Evolutionary conservation across 1,284 basidiomycete species (phyloP).

Genomic region (Ganoderma lucidum): DNA sequence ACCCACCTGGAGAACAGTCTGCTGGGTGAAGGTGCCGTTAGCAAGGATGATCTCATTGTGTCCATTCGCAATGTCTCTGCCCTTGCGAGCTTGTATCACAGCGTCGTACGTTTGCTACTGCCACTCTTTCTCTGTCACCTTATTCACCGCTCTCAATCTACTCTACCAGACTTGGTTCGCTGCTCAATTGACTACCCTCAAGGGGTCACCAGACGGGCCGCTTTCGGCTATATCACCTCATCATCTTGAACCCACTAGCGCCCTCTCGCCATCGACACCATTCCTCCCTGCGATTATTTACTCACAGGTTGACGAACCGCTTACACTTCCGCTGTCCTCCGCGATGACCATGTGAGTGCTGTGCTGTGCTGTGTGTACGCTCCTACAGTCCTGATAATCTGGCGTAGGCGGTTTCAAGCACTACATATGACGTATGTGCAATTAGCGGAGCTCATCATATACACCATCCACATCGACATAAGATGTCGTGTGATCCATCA

Average conservation of each 20-base stretch:
- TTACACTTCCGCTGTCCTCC: constrained; percentile 80
- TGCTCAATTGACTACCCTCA: constrained; percentile 70
- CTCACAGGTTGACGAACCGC: constrained; percentile 51
- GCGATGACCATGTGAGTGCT: constrained; percentile 86
- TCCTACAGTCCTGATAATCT: constrained; percentile 21
- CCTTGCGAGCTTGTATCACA: constrained; percentile 85
- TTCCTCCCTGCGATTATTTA: constrained; percentile 51
- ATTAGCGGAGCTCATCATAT: constrained; percentile 86
- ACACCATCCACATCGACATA: constrained; percentile 90
- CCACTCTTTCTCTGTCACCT: neutral
- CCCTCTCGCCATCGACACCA: constrained; percentile 58
- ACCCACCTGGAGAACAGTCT: constrained; percentile 78
- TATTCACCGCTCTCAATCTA: constrained; percentile 5
- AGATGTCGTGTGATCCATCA: constrained; percentile 88
- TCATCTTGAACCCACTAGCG: constrained; percentile 57
- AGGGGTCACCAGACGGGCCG: constrained; percentile 64
- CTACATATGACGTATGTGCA: constrained; percentile 91
- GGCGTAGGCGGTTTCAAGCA: constrained; percentile 84
- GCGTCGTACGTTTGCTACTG: constrained; percentile 68
- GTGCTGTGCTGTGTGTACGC: neutral
- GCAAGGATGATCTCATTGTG: constrained; percentile 76
- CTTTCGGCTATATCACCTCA: constrained; percentile 59
- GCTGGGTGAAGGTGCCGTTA: constrained; percentile 60
- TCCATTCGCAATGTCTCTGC: constrained; percentile 81
- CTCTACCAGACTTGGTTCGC: constrained; percentile 81